A percentile compares a stretch with the other conserved stretches of the same genome.
Conservation (phyloP, 2,329 filamentous ascomycete species). For the Fusarium palustre region DNA sequence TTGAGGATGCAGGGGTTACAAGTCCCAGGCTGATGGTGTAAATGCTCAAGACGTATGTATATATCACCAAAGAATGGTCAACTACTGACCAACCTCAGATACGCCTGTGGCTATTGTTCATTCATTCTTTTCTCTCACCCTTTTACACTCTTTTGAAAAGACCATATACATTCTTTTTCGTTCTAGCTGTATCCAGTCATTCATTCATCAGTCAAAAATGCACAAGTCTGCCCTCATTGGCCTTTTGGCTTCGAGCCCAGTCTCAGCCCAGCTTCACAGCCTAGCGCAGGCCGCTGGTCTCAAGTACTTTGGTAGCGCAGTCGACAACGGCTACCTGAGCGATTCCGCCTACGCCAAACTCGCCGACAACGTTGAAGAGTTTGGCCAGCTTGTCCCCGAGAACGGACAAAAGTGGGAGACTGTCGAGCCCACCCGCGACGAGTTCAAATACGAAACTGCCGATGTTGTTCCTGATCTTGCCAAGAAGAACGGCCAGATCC, state of each 20-base stretch:
- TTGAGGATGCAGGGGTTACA: background rate
- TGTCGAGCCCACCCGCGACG: slow-evolving; percentile 66
- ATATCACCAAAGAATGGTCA: slow-evolving; percentile 28
- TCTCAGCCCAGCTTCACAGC: slow-evolving; percentile 58
- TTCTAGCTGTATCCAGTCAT: slow-evolving; percentile 13
- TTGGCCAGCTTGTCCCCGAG: slow-evolving; percentile 73
- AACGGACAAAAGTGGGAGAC: slow-evolving; percentile 74
- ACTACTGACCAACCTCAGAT: background rate
- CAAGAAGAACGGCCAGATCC: slow-evolving; percentile 60
- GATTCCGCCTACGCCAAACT: slow-evolving; percentile 68
- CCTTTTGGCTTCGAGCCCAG: slow-evolving; percentile 44
- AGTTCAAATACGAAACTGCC: slow-evolving; percentile 69
- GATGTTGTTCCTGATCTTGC: slow-evolving; percentile 65
- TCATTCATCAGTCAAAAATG: slow-evolving; percentile 32
- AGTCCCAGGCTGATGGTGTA: background rate
- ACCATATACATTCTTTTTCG: slow-evolving; percentile 7
- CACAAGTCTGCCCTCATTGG: slow-evolving; percentile 41
- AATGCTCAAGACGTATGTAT: slow-evolving; percentile 3
- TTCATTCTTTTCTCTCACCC: slow-evolving; percentile 4
- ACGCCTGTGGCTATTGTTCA: slow-evolving; percentile 24
- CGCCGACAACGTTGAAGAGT: slow-evolving; percentile 66
- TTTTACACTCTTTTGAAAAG: slow-evolving; percentile 13
- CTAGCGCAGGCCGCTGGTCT: slow-evolving; percentile 67
- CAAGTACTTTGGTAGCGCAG: slow-evolving; percentile 73
- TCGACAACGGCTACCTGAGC: slow-evolving; percentile 67